Conservation (phyloP, 2,329 filamentous ascomycete species). For the Fusarium odoratissimum region DNA sequence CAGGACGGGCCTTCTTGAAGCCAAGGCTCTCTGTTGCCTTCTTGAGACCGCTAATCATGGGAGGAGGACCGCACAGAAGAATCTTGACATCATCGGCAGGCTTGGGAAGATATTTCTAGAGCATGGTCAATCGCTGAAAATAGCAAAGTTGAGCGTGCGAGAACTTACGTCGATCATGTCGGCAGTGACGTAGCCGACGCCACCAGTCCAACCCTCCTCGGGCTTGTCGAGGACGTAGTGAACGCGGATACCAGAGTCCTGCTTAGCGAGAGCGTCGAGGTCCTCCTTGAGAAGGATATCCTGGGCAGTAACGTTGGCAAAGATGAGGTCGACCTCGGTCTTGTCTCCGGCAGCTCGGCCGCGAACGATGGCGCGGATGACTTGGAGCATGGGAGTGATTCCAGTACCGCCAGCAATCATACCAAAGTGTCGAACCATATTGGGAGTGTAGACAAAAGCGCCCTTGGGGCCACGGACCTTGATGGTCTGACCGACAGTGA, state of each 20-base stretch:
- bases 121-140: slow-evolving; percentile 34
- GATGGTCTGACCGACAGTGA: slow-evolving; percentile 87
- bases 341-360: slow-evolving; percentile 82
- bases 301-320: slow-evolving; percentile 93
- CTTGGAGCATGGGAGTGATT: slow-evolving; percentile 98
- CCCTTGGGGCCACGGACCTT: slow-evolving; percentile 95
- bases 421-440: slow-evolving; percentile 95
- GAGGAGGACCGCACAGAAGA: slow-evolving; percentile 92
- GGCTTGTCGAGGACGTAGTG: slow-evolving; percentile 98
- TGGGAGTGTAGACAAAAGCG: slow-evolving; percentile 96
- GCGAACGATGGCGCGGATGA: slow-evolving; percentile 89
- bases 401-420: slow-evolving; percentile 99
- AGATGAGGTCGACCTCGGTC: slow-evolving; percentile 94
- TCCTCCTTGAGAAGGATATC: slow-evolving; percentile 96
- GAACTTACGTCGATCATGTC: slow-evolving; percentile 88
- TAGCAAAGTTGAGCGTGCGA: slow-evolving; percentile 22
- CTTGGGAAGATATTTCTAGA: slow-evolving; percentile 81
- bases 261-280: slow-evolving; percentile 79
- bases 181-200: slow-evolving; percentile 92
- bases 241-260: slow-evolving; percentile 85
- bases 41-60: slow-evolving; percentile 97
- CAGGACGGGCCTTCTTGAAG: slow-evolving; percentile 90
- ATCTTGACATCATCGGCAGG: slow-evolving; percentile 91
- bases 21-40: slow-evolving; percentile 91
- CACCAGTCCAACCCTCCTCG: slow-evolving; percentile 89